Evolutionary conservation across 2,329 filamentous ascomycete genomes (phyloP).

Genomic region (Talaromyces pinophilus): DNA sequence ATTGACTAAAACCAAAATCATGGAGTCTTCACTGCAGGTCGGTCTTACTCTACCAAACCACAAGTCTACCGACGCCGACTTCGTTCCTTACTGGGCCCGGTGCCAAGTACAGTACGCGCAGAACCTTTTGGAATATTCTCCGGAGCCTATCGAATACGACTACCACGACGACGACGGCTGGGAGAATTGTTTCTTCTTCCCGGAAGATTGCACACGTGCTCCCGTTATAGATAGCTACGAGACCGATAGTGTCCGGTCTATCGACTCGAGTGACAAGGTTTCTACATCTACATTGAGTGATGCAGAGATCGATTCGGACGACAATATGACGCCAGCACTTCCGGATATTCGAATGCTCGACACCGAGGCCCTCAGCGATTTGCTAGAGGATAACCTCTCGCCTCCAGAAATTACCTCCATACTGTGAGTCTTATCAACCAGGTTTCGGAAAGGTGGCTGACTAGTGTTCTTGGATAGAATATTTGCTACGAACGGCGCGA

Average conservation of each 20-base stretch:
- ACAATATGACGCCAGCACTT: constrained; percentile 43
- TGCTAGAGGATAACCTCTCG: constrained; percentile 46
- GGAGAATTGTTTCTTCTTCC: constrained; percentile 49
- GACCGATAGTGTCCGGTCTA: constrained; percentile 28
- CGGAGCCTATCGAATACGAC: constrained; percentile 48
- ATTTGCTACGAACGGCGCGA: constrained; percentile 47
- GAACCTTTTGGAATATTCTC: constrained; percentile 42
- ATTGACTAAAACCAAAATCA: constrained; percentile 23
- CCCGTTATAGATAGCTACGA: constrained; percentile 27
- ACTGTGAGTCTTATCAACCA: constrained; percentile 33
- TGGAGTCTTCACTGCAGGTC: constrained; percentile 28
- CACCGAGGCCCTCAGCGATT: constrained; percentile 43
- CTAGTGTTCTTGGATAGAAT: constrained; percentile 33
- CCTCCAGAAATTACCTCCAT: constrained; percentile 49
- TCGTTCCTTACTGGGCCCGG: constrained; percentile 44
- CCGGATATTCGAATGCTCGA: constrained; percentile 49
- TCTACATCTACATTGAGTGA: constrained; percentile 20
- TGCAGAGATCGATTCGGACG: constrained; percentile 28
- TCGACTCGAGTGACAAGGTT: constrained; percentile 28
- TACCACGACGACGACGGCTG: constrained; percentile 45
- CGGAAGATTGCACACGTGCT: constrained; percentile 46
- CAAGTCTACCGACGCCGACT: constrained; percentile 26
- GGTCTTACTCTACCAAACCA: constrained; percentile 4
- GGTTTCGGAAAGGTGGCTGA: background rate
- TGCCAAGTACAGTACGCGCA: constrained; percentile 42